Base-by-base conservation (phyloP, 495 filamentous ascomycete species). In the Penicillium angulare region DNA sequence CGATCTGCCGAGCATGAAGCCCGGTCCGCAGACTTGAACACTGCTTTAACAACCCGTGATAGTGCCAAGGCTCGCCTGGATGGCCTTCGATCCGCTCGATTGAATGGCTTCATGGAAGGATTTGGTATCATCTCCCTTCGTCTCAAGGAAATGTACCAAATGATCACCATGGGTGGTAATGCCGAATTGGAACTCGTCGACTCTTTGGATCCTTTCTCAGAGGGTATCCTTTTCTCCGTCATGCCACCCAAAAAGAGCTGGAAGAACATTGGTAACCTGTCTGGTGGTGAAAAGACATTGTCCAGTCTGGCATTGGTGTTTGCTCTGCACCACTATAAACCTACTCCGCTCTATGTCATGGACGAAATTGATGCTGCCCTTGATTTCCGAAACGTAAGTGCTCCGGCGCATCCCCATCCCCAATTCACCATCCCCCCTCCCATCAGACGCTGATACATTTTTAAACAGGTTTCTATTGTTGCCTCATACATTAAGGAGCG, bases 121-220 rank as follows among this genome's bases (percentile, higher is more conserved):
- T 97, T 97, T 73, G 86, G 85, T 65, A 86, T 80, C 47, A 98
- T 98, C 65, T 96, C 92, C n/a, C 74, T 96, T 17, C 86, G 92
- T 2, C 76, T 98, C 46, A 98, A 98, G 75, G 93, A 98, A 68
- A 98, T 98, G 93, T 98, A 98, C 73, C 93, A 97, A 69, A 97
- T 98, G 93, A 98, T 98, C 69, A 98, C 93, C 22, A 98, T 98
- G 93, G 93, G 93, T 52, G 93, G 93, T 34, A 98, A 98, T 60
- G 93, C 93, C 7, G 95, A 97, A 75, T 78, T 98, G 12, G 93
- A 98, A 66, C 83, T 98, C 22, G 93, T 98, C 17, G 93, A 98
- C 69, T 89, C 84, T 1, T 75, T 98, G 3, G 93, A 98, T 68
- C 93, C 93, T 3, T 98, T 98, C 76, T 90, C 88, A 5, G 93